Base-by-base conservation (phyloP, 2,329 filamentous ascomycete genomes). In the Colletotrichum agaves region DNA sequence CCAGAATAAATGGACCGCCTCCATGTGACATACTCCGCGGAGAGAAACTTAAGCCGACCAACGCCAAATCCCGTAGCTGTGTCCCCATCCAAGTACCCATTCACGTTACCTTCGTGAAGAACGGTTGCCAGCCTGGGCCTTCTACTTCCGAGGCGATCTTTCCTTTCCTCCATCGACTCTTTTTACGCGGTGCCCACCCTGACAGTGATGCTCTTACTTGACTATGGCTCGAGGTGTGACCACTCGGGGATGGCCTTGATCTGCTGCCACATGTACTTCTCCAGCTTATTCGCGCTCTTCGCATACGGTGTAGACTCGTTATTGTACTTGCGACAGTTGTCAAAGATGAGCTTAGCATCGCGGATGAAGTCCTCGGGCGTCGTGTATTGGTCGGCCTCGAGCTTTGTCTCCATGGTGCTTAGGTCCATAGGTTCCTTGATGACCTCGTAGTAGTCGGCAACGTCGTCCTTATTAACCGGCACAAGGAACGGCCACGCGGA, bases 371-470 rank as follows among this genome's bases (percentile, higher is more conserved):
- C 96, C 76, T 98, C 94, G 0, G 96, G 95, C 0, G 89, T 94
- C 15, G 90, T 88, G 76, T 99, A 99, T 75, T 95, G 88, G 79
- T 98, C 96, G 43, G 93, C 93, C 75, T 98, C 94, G 71, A 98
- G 91, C 80, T 97, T 97, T 73, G 89, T 90, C 79, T 98, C 96
- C 95, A 99, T 98, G 19, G 94, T 98, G 53, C 88, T 91, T 53
- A 98, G 84, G 76, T 98, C 96, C 96, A 99, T 99, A 39, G 96
- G 96, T 78, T 97, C 92, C 76, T 94, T 94, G 83, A 99, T 99
- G 69, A 98, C 94, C 67, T 97, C 93, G 83, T 98, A 98, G 81
- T 99, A 99, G 78, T 99, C 96, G n/a, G 93, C 90, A 0, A 99
- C 96, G 72, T 98, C 96, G 74, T 99, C 96, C 72, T 91, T 90